Evolutionary conservation across 768 basidiomycete species (phyloP).

Genomic region (Glaciozyma antarctica): DNA sequence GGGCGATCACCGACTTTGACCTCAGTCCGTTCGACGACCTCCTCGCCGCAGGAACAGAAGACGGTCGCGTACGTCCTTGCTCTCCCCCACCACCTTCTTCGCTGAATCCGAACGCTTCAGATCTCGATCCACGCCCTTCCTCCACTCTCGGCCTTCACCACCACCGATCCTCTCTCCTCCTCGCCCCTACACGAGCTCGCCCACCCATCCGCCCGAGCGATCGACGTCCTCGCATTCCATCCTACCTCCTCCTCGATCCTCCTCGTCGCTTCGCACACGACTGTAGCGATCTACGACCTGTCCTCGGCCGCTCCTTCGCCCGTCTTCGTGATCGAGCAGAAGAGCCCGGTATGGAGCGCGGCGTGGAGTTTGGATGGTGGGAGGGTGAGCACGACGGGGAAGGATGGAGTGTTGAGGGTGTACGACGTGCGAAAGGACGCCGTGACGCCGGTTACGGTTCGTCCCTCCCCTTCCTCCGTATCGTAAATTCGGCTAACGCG

Average conservation of each 20-base stretch:
- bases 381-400: slow-evolving; percentile 3
- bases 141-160: neutral
- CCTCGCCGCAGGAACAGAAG: slow-evolving; percentile 13
- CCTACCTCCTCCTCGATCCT: slow-evolving; percentile 21
- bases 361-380: slow-evolving; percentile 17
- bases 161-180: neutral
- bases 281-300: slow-evolving; percentile 14
- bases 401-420: slow-evolving; percentile 20
- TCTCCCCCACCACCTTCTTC: no score
- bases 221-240: slow-evolving; percentile 28
- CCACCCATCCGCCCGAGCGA: slow-evolving; percentile 3
- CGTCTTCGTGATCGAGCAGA: neutral
- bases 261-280: neutral
- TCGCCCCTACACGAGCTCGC: neutral
- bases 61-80: neutral
- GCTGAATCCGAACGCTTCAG: neutral
- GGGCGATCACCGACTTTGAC: slow-evolving; percentile 15
- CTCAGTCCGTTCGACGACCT: slow-evolving; percentile 18
- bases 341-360: slow-evolving; percentile 8
- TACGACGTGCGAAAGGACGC: slow-evolving; percentile 20
- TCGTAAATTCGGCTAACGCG: neutral
- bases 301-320: neutral
- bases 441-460: slow-evolving; percentile 1
- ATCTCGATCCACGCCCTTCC: slow-evolving; percentile 16
- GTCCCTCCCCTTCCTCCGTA: neutral